Evolutionary conservation across 2,329 filamentous ascomycete species (phyloP), one percentile per base, ranked within the genome.

Genomic region (Tympanopsis confertula): DNA sequence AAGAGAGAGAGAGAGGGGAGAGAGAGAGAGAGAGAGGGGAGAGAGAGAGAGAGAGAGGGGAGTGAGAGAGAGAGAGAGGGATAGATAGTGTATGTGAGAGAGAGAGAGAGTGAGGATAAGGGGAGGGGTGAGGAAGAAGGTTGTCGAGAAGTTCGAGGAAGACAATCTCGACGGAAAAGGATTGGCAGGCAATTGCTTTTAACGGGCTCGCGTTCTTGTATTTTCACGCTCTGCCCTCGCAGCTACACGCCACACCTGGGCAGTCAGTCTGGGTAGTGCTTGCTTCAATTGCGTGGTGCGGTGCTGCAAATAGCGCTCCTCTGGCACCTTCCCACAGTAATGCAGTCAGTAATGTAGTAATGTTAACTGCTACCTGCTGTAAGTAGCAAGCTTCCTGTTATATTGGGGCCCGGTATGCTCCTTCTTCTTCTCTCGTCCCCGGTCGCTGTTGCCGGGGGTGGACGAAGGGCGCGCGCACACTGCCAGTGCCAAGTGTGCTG

Each of bases 51-150:
- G 65, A 70, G 65, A 65, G 65, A 61, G 58, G 51, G 53, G 53
- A 55, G 49, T 46, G 51, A 54, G 50, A 50, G 53, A 49, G 35
- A 30, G 26, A 40, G 26, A 26, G 22, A 19, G 35, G 37, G 39
- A 41, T 26, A 26, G 47, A 47, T 49, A 45, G 45, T 42, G 43
- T 44, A 46, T 43, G 42, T 39, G 43, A 45, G 45, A 42, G 33
- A 35, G 62, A 71, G 72, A 62, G 67, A 70, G 65, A 70, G 65
- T 64, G 65, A 61, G 58, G 51, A 52, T 52, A 55, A 48, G 46
- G 51, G 54, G 50, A 50, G 53, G 49, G 47, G 48, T 58, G 43
- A 42, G 43, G 47, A 42, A 45, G 54, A 44, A 26, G 22, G 22
- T 10, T 10, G 22, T 26, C 22, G 22, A 26, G 7, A n/a, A 26